A percentile compares a stretch with the other conserved stretches of the same genome.
These are phyloP conservation scores for Phoma sp. DNA, from an alignment of 2,329 filamentous ascomycete genomes.

Conservation along the genomic window DNA sequence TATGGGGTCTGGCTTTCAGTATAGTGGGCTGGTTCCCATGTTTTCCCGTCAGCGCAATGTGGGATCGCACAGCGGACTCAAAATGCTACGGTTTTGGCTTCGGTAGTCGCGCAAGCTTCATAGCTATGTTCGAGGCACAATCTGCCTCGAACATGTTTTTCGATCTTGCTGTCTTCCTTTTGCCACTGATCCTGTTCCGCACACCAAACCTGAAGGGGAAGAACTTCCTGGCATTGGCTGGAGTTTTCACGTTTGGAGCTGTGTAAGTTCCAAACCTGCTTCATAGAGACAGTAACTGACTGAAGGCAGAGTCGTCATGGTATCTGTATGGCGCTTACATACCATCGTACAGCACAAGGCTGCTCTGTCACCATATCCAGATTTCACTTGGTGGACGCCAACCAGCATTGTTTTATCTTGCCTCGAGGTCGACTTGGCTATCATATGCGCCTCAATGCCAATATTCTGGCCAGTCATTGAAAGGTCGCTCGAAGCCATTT, in stretches of 20 bases:
- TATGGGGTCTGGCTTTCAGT: constrained; percentile 41
- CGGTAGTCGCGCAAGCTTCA: constrained; percentile 23
- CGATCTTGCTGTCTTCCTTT: constrained; percentile 40
- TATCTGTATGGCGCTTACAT: constrained; percentile 41
- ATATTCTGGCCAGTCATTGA: constrained; percentile 46
- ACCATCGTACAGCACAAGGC: constrained; percentile 34
- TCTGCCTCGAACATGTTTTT: constrained; percentile 44
- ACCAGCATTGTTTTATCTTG: constrained; percentile 36
- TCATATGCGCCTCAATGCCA: constrained; percentile 44
- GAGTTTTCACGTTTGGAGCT: constrained; percentile 40
- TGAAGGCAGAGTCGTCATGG: constrained; percentile 33
- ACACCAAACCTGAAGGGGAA: constrained; percentile 34
- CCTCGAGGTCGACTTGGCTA: constrained; percentile 43
- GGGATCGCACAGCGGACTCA: constrained; percentile 24
- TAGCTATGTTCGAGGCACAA: constrained; percentile 35
- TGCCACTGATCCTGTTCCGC: constrained; percentile 40
- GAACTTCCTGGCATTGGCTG: constrained; percentile 37
- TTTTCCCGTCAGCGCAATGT: constrained; percentile 33
- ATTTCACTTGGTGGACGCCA: constrained; percentile 42
- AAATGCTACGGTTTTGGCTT: constrained; percentile 42
- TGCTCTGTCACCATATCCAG: constrained; percentile 39
- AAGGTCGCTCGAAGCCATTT: constrained; percentile 34
- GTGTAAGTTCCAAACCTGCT: constrained; percentile 25
- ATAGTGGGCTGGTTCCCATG: constrained; percentile 43
- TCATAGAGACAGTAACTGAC: constrained; percentile 14